Evolutionary conservation across 2,329 filamentous ascomycete genomes (phyloP), one percentile per base, ranked within the genome.

Genomic region (Pseudogymnoascus sp.): DNA sequence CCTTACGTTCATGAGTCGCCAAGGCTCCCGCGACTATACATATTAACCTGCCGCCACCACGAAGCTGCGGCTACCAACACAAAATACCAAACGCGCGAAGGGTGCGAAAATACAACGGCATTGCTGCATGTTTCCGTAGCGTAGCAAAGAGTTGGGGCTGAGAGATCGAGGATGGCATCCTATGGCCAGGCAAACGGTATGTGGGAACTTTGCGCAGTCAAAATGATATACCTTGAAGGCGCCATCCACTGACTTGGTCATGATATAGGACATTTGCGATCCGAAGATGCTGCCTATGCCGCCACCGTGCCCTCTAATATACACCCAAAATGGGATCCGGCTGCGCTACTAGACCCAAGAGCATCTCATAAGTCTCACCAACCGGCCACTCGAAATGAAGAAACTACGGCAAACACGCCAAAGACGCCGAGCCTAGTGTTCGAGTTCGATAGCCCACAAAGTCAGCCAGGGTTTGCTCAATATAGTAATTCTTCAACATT

Each of bases 311-410:
- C 50, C 4, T 19, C 37, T 41, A 26, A 59, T 61, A 56, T 19
- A 59, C 60, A 56, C 60, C 61, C 50, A 64, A 19, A 56, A 33
- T 81, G 80, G 76, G 78, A 78, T 60, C 72, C 78, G 16, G 72
- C 74, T 8, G 66, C 72, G 8, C 69, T 80, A 14, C 71, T 81
- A 41, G 78, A 80, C 63, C 78, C 78, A 4, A 76, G 74, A 68
- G 72, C 70, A 59, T 73, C 70, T 66, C 61, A 64, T 61, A 38
- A 31, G 61, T 60, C 46, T 31, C 72, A 60, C 59, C 70, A 64
- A 38, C 31, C 19, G 31, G 53, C 24, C 35, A 22, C 40, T 26
- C 35, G 40, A 24, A 26, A 33, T 43, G 28, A 43, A 28, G 16
- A 14, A 24, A 56, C 12, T 60, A 63, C 50, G 64, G 66, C 62